These are phyloP conservation scores for Lachnellula willkommii DNA, from an alignment of 2,329 filamentous ascomycete species.

Conservation along the genomic window DNA sequence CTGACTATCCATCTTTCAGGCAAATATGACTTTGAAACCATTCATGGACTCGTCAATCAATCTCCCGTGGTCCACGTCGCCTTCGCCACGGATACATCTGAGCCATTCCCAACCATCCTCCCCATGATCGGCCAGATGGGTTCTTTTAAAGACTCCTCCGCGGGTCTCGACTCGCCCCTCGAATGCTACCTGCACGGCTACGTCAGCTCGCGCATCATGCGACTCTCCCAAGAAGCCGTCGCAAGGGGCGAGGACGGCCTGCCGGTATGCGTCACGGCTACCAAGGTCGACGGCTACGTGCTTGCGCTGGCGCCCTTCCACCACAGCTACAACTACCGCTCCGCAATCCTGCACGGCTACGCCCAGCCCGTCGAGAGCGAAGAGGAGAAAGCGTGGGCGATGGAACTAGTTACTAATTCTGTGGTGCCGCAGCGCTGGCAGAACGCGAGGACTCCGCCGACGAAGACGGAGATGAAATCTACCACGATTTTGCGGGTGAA, in stretches of 20 bases:
- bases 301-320: constrained; percentile 73
- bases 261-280: constrained; percentile 67
- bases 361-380: constrained; percentile 60
- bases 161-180: constrained; percentile 57
- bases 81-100: constrained; percentile 51
- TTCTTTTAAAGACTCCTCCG: constrained; percentile 58
- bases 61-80: constrained; percentile 71
- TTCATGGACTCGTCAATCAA: constrained; percentile 69
- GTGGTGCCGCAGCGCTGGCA: constrained; percentile 66
- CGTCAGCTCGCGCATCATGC: constrained; percentile 72
- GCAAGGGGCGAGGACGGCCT: constrained; percentile 43
- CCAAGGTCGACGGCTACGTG: constrained; percentile 72
- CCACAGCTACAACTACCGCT: constrained; percentile 84
- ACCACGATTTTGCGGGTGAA: constrained; percentile 67
- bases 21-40: constrained; percentile 63
- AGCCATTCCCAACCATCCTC: constrained; percentile 42
- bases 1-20: constrained; percentile 38
- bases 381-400: constrained; percentile 70
- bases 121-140: constrained; percentile 85
- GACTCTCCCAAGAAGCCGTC: constrained; percentile 35
- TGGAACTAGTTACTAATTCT: constrained; percentile 71
- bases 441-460: constrained; percentile 64
- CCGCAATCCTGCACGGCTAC: constrained; percentile 66
- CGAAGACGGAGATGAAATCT: constrained; percentile 65
- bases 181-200: constrained; percentile 83